Base-by-base conservation (phyloP, 1,139 yeast genomes). In the Geotrichum cucujoidarum region DNA sequence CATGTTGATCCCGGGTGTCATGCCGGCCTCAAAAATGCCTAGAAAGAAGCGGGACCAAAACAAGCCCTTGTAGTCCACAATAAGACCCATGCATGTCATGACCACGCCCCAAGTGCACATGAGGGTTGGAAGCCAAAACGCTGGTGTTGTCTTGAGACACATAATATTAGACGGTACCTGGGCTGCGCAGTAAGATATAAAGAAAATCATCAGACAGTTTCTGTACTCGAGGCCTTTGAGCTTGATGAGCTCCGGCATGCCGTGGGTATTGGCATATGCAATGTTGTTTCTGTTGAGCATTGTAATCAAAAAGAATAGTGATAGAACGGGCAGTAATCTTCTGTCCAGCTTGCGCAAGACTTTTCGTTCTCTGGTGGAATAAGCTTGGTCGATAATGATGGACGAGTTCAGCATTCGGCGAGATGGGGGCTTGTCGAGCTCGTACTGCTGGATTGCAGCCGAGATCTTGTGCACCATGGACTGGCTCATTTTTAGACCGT, bases 1-100 rank as follows among this genome's bases (percentile, higher is more conserved):
- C 47, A 55, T 60, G 32, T 58, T 52, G 30, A 61, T 58, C 1
- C 65, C 66, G 1, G 87, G 79, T 57, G 77, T 78, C 55, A 78
- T 73, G 1, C 81, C 83, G 24, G 82, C 74, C 60, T 80, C 85
- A 41, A 76, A 71, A 37, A 77, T 62, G 17, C 86, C 86, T 43
- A 79, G 64, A 42, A 77, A 61, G 47, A 77, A 65, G 56, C 83
- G 69, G n/a, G 72, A 63, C 6, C 73, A 74, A 40, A 76, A 57
- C 25, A 76, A 64, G 2, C 77, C 77, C 16, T 67, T 68, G 53
- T 62, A 73, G 34, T 68, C 64, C 36, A 68, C 61, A 6, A 68
- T 72, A 14, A 71, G 61, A 8, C 74, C 76, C 57, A 71, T 70
- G 35, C 76, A 74, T 4, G 77, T 71, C 53, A 77, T 71, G 31